Base-by-base conservation (phyloP, 2,329 filamentous ascomycete genomes). In the Arthrobotrys megalospora region DNA sequence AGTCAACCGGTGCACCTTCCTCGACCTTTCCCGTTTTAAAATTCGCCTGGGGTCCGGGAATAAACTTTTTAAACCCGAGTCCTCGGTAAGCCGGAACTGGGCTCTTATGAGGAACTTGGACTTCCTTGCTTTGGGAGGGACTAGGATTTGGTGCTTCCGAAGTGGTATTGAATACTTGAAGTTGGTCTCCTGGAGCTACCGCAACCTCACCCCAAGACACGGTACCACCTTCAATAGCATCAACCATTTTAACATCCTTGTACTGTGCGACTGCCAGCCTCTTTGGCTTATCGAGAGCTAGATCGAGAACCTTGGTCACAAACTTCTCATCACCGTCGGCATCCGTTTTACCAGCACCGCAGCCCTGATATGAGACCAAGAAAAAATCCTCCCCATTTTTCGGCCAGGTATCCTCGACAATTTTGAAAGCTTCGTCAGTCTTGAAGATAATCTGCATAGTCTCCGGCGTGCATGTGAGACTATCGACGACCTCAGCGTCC, bases 381-480 rank as follows among this genome's bases (percentile, higher is more conserved):
- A 66, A 66, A 21, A 66, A 66, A 14, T 66, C 62, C 16, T 66
- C 43, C 12, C 62, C 62, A 41, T 66, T 38, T n/a, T 66, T 66
- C 16, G 62, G 64, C 64, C 64, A 67, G 8, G 64, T 67, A 55
- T 41, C 48, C 14, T 67, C 64, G 6, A 55, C 47, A 16, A 67
- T 24, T 10, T 67, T 36, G n/a, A 55, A 67, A n/a, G 47, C 47
- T 19, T 67, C 64, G 11, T 67, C 64, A 12, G 64, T 67, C 16
- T 67, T 67, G 47, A 67, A 55, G 1, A 32, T 11, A 7, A 67
- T 55, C 21, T 36, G n/a, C 47, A 67, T 55, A 1, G 64, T 53
- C 38, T 55, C 45, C 3, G 47, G 64, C 4, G 47, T 67, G 34
- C 47, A 67, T n/a, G 45, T 55, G 10, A 67, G 47, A 34, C 47